A percentile compares a stretch with the other conserved stretches of the same genome.
These are phyloP conservation scores for Termitomyces sp. DNA, from an alignment of 768 basidiomycete species.

Conservation along the genomic window DNA sequence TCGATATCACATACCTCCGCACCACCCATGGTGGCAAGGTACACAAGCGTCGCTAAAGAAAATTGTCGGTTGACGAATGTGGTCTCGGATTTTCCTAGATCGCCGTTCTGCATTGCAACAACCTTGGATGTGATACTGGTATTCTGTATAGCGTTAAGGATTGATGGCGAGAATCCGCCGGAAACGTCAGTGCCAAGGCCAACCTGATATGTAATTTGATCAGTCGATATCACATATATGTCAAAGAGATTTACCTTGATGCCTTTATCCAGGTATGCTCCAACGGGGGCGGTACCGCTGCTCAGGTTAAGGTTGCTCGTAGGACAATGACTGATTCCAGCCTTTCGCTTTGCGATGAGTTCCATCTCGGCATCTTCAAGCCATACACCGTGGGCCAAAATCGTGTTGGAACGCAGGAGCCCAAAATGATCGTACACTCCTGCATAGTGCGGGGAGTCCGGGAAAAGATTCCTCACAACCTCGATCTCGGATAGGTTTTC, in stretches of 20 bases:
- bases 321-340: conserved; percentile 91
- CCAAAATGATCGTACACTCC: conserved; percentile 78
- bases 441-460: conserved; percentile 63
- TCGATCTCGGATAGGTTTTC: conserved; percentile 78
- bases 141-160: conserved; percentile 72
- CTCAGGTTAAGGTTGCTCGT: conserved; percentile 90
- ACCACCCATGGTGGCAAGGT: conserved; percentile 91
- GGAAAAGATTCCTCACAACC: conserved; percentile 65
- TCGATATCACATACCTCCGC: conserved; percentile 78
- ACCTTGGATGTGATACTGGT: conserved; percentile 82
- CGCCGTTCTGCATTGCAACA: conserved; percentile 42
- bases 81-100: neutral
- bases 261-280: conserved; percentile 74
- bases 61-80: conserved; percentile 61
- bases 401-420: conserved; percentile 74
- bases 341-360: conserved; percentile 58
- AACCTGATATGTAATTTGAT: conserved; percentile 49
- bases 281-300: conserved; percentile 82
- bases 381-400: conserved; percentile 87
- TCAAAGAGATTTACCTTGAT: conserved; percentile 61
- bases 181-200: conserved; percentile 94
- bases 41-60: conserved; percentile 70
- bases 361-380: conserved; percentile 70
- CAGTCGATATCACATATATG: neutral
- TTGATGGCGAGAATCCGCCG: conserved; percentile 82